Percentiles rank a stretch among this genome's conserved stretches.
These are phyloP conservation scores for Leccinum uliginosum DNA, from an alignment of 768 basidiomycete genomes.

Conservation along the genomic window DNA sequence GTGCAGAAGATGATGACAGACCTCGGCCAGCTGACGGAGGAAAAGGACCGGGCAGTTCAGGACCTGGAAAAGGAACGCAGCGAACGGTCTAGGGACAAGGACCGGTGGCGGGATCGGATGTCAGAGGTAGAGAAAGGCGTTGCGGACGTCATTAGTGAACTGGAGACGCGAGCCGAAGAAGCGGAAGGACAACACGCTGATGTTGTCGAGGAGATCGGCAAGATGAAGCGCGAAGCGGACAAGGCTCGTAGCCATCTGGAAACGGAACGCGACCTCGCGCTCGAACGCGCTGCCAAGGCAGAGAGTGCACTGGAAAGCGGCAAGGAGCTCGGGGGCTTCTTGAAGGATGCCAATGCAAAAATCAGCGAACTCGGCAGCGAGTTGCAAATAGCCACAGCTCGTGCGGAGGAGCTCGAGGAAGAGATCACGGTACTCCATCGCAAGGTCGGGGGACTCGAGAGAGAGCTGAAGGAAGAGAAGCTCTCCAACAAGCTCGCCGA, in stretches of 20 bases:
- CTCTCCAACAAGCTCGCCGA: slow-evolving; percentile 36
- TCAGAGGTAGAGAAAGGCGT: slow-evolving; percentile 67
- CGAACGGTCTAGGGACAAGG: slow-evolving; percentile 62
- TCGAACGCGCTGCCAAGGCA: slow-evolving; percentile 59
- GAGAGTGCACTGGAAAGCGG: slow-evolving; percentile 60
- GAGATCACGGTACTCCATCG: slow-evolving; percentile 51
- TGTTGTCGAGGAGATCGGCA: slow-evolving; percentile 37
- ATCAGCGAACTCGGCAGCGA: slow-evolving; percentile 53
- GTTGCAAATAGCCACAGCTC: slow-evolving; percentile 46
- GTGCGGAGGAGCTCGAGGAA: slow-evolving; percentile 59
- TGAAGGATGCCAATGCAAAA: slow-evolving; percentile 62
- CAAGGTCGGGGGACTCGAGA: slow-evolving; percentile 52
- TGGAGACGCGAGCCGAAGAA: slow-evolving; percentile 52
- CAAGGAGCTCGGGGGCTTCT: slow-evolving; percentile 63
- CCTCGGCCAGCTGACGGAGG: slow-evolving; percentile 38
- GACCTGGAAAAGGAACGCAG: slow-evolving; percentile 51
- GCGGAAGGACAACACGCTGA: slow-evolving; percentile 47
- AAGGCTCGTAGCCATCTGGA: slow-evolving; percentile 41
- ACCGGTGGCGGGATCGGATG: slow-evolving; percentile 69
- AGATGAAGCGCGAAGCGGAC: slow-evolving; percentile 42
- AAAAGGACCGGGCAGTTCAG: slow-evolving; percentile 43
- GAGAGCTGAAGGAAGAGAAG: slow-evolving; percentile 51
- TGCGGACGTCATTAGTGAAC: slow-evolving; percentile 56
- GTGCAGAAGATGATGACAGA: slow-evolving; percentile 34
- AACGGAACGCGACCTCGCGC: slow-evolving; percentile 51